Evolutionary conservation across 352 stramenopile genomes (phyloP).

Genomic region (Globisporangium abappressorium): DNA sequence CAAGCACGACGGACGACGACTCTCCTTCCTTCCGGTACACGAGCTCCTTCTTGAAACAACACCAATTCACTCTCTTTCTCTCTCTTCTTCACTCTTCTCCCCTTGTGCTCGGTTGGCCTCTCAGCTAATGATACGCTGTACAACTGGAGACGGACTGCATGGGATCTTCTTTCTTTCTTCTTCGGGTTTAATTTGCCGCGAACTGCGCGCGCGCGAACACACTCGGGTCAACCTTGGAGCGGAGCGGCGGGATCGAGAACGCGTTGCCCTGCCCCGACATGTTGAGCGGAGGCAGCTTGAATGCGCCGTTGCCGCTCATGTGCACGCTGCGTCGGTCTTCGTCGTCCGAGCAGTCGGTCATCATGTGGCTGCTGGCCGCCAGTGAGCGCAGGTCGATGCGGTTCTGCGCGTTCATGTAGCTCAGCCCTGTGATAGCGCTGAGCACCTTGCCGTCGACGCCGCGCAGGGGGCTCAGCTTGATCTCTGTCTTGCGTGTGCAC

Average conservation of each 20-base stretch:
- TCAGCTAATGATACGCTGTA: conserved; percentile 3
- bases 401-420: conserved; percentile 55
- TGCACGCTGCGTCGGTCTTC: conserved; percentile 24
- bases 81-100: neutral
- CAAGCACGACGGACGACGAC: neutral
- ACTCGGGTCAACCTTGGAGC: conserved; percentile 75
- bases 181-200: conserved; percentile 42
- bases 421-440: conserved; percentile 43
- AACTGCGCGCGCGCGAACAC: conserved; percentile 55
- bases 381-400: conserved; percentile 20
- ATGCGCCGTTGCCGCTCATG: conserved; percentile 23
- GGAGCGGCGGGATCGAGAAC: conserved; percentile 68
- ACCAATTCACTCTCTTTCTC: conserved; percentile 4
- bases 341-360: conserved; percentile 22
- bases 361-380: conserved; percentile 10
- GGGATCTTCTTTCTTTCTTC: neutral
- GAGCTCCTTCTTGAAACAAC: conserved; percentile 1
- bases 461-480: conserved; percentile 60
- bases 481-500: conserved; percentile 54
- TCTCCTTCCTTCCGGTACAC: neutral
- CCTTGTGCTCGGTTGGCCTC: neutral
- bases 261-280: conserved; percentile 29
- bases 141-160: neutral
- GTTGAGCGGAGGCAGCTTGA: conserved; percentile 62
- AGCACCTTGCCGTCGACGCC: conserved; percentile 44